Evolutionary conservation across 1,139 yeast species (phyloP).

Genomic region (Lodderomyces beijingensis): DNA sequence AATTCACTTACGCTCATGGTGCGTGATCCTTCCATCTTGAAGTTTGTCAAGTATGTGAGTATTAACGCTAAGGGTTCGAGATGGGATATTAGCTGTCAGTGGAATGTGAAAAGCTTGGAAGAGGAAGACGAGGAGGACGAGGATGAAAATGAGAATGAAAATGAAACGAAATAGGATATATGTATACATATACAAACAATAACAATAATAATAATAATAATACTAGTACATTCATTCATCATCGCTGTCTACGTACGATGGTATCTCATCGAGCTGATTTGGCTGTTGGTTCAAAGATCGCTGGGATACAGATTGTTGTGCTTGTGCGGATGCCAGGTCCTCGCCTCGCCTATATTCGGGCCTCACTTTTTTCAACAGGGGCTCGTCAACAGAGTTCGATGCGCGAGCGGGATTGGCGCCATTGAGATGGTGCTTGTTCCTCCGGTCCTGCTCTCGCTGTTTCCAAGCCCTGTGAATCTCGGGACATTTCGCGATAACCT

Average conservation of each 20-base stretch:
- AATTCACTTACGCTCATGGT: slow-evolving; percentile 73
- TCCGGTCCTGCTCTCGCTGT: slow-evolving; percentile 28
- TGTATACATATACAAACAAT: neutral
- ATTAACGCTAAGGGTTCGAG: slow-evolving; percentile 84
- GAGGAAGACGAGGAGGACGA: slow-evolving; percentile 7
- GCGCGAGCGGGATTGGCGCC: slow-evolving; percentile 2
- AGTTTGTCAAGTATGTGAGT: slow-evolving; percentile 90
- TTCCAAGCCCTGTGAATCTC: slow-evolving; percentile 34
- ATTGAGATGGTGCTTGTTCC: slow-evolving; percentile 11
- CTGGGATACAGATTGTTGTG: slow-evolving; percentile 11
- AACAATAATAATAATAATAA: slow-evolving; percentile 1
- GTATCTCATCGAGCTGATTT: slow-evolving; percentile 23
- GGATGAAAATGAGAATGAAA: neutral
- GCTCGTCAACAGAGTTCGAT: slow-evolving; percentile 1
- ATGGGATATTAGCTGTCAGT: slow-evolving; percentile 84
- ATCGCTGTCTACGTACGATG: slow-evolving; percentile 43
- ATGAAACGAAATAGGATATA: neutral
- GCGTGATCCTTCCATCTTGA: slow-evolving; percentile 78
- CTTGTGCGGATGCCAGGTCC: slow-evolving; percentile 7
- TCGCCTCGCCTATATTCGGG: neutral
- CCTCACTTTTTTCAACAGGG: neutral
- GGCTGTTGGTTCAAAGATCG: slow-evolving; percentile 3
- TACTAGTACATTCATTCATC: slow-evolving; percentile 16
- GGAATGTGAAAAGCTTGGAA: slow-evolving; percentile 54
- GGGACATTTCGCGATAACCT: slow-evolving; percentile 49